Evolutionary conservation across 2,329 filamentous ascomycete species (phyloP), one percentile per base, ranked within the genome.

Genomic region (Raffaelea ambrosiae): DNA sequence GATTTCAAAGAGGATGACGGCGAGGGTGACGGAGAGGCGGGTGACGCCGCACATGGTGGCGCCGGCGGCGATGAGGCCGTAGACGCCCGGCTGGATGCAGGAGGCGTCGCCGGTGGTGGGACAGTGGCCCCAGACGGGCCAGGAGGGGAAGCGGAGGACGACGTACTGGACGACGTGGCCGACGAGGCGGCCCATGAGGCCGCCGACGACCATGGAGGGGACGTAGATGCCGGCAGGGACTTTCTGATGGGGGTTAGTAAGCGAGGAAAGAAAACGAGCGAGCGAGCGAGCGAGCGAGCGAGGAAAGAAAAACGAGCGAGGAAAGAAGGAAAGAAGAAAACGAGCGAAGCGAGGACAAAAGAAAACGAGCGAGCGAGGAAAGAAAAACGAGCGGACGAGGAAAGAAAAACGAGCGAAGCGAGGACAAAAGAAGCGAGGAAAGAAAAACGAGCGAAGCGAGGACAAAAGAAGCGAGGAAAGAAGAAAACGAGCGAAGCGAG

Each of bases 1-100:
- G 33, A 98, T 73, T 64, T 98, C 93, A 57, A 98, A 97, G 1
- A 97, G 71, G 51, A 98, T 97, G 59, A 97, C 89, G 0, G 89
- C 90, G 9, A 98, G 73, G 0, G 93, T 97, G 20, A 98, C 88
- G 0, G 90, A 95, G 2, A 98, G 69, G 44, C 93, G 79, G 2
- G 93, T 98, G 3, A 97, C 93, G 44, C 93, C 93, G 56, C 91
- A 97, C 93, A 98, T 97, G 29, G 91, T 96, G 2, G 93, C 89
- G 16, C 93, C 93, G 40, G 93, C 93, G 16, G 90, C 91, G 49
- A 96, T 88, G 50, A 98, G 76, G 1, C 89, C 93, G 62, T 98
- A 98, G 0, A 97, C 88, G n/a, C 93, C 93, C 1, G 93, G 93
- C 43, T 94, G 90, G 43, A 98, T 88, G 62, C 93, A 97, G 2